Evolutionary conservation across 768 basidiomycete species (phyloP), one percentile per base, ranked within the genome.

Genomic region (Suillus paluster): DNA sequence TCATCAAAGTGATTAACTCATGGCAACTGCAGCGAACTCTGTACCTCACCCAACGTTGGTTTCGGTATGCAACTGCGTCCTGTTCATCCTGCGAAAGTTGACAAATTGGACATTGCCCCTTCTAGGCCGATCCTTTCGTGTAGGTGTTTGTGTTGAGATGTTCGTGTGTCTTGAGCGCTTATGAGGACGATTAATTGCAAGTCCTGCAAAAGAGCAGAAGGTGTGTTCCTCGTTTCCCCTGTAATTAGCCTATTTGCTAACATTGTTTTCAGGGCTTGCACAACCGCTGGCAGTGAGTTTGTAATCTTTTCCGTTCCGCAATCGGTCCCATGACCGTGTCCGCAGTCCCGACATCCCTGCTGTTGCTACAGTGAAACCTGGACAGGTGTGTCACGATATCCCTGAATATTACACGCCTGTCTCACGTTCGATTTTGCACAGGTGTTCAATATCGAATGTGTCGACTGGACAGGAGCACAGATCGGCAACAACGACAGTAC

Each of bases 281-380:
- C 66, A 90, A 89, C 69, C 86, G 88, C 50, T 90, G 88, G 88
- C 88, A 90, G 88, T 89, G 74, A 71, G 88, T 77, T 12, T 17
- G 45, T 23, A 21, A 27, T 34, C 12, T 4, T n/a, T 10, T 30
- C 15, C 39, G 33, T 49, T 19, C 10, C 7, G 5, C 17, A 25
- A 53, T n/a, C 49, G 14, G 7, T 36, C 17, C 36, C 11, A 65
- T 57, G 44, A 62, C 36, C 27, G 48, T 57, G 9, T 15, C 30
- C 39, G 36, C 59, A 87, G 86, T 66, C 87, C 86, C 0, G 86
- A 87, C 63, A 89, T 90, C 56, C 87, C 88, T n/a, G 70, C 88
- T 0, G 69, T 83, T 39, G 84, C 75, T 1, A 85, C 84, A 0
- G 87, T 89, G 7, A 86, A 89, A 65, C 87, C 85, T 9, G 87